Base-by-base conservation (phyloP, 805 yeast genomes). In the Brettanomyces anomalus region DNA sequence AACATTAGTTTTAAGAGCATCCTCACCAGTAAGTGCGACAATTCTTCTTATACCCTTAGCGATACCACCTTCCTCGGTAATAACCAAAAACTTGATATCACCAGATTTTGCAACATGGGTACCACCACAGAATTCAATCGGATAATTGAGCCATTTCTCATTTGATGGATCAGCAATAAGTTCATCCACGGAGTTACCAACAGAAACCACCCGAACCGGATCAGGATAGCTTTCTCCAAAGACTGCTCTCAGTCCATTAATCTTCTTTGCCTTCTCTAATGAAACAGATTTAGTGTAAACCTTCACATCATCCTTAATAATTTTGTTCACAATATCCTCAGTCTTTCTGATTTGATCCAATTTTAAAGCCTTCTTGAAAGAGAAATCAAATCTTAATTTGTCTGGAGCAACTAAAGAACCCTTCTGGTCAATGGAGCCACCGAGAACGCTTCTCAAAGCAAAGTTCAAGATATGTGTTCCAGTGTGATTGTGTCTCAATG, bases 161-260 rank as follows among this genome's bases (percentile, higher is more conserved):
- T 76, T 84, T 24, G 68, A 54, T 52, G 97, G 96, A 54, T 79
- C 71, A 5, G 72, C 70, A 51, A 90, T 62, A 52, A 93, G 70
- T 13, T 84, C 93, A 20, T 85, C 88, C 36, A 93, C 88, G 38
- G 96, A 80, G 34, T 76, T 82, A 58, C 99, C 99, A 57, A 93
- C 85, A 26, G 96, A 85, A 39, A 93, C 97, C 53, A 93, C 98
- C 62, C 98, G 81, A 18, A 93, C 99, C 33, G 98, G 99, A 60
- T 93, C 97, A 36, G 99, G 99, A 60, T 93, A 93, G 3, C 96
- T 87, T 71, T 93, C 99, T 58, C 98, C 98, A 57, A 93, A 93
- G 35, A 93, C 98, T 44, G 98, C 98, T 67, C 98, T 85, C 38
- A 93, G 79, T 26, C 97, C 94, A 51, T 65, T 68, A 53, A 93